These are phyloP conservation scores for Ganoderma boninense DNA, from an alignment of 1,284 basidiomycete genomes.

Conservation along the genomic window DNA sequence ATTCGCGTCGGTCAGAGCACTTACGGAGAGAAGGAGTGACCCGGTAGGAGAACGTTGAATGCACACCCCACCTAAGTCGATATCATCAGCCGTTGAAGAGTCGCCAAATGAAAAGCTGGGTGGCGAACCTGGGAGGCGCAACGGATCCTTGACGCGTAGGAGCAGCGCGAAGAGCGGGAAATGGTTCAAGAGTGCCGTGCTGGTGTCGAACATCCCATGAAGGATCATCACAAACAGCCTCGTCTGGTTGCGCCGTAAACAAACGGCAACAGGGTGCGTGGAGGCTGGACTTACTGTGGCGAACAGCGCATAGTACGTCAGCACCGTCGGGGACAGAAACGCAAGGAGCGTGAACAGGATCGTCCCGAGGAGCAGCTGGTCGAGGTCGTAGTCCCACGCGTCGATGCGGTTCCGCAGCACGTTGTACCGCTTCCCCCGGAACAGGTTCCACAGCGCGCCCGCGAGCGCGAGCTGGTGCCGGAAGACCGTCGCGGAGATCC, in stretches of 20 bases:
- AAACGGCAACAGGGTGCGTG: no score
- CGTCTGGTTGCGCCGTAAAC: slow-evolving; percentile 50
- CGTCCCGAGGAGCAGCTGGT: slow-evolving; percentile 94
- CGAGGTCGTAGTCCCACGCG: slow-evolving; percentile 90
- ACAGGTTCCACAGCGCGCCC: slow-evolving; percentile 90
- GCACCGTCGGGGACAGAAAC: slow-evolving; percentile 91
- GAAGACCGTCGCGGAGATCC: slow-evolving; percentile 72
- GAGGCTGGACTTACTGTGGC: slow-evolving; percentile 61
- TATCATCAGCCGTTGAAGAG: not conserved
- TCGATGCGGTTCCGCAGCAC: slow-evolving; percentile 85
- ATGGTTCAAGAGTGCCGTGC: slow-evolving; percentile 84
- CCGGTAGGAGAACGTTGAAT: slow-evolving; percentile 23
- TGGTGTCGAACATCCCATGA: slow-evolving; percentile 69
- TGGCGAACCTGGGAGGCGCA: slow-evolving; percentile 76
- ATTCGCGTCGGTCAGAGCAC: not conserved
- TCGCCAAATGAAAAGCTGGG: not conserved
- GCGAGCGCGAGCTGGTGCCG: slow-evolving; percentile 67
- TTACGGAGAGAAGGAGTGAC: slow-evolving; percentile 28
- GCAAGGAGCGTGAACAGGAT: slow-evolving; percentile 93
- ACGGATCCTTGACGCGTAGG: slow-evolving; percentile 87
- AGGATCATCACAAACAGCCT: slow-evolving; percentile 66
- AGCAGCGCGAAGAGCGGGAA: slow-evolving; percentile 92
- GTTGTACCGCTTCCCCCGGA: slow-evolving; percentile 91
- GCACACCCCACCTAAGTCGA: slow-evolving; percentile 24
- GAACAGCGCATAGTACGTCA: slow-evolving; percentile 88